Base-by-base conservation (phyloP, 495 filamentous ascomycete species). In the Tuber aestivum region DNA sequence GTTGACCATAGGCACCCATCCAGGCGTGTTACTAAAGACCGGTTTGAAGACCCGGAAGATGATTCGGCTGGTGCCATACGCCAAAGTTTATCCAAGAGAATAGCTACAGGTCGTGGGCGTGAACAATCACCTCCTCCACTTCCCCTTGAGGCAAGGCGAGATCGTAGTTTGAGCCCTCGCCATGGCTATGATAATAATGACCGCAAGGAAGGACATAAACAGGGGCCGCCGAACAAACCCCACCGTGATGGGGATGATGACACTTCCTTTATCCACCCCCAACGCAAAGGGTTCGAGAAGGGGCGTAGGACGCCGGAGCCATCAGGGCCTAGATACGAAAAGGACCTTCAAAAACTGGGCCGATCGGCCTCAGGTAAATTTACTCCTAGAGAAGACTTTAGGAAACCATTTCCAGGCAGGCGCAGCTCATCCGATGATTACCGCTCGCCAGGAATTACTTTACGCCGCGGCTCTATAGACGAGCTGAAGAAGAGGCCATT, bases 361-460 rank as follows among this genome's bases (percentile, higher is more conserved):
- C 73, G 78, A 69, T 48, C 65, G 65, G 41, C 48, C 23, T 71
- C 78, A 48, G 78, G 78, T 16, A 82, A 79, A 41, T 81, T 79
- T 40, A 70, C 73, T 65, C 70, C 80, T 16, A 76, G 75, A 61
- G 80, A 82, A 73, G 80, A 82, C 70, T 82, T 79, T 42, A 78
- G 78, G 41, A 82, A 82, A 61, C 74, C 79, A 37, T 82, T 82
- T 45, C 80, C 65, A 42, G 70, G 70, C 14, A 50, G 77, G 71
- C 78, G 80, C 70, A 74, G 78, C 69, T 77, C 80, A 41, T 79
- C 80, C 38, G 80, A 81, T 78, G 80, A 82, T 42, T 79, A 75
- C 70, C 65, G 75, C 41, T 78, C 77, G 27, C 65, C 77, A 38
- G 77, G 76, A 70, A 79, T 70, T 74, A 72, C 61, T 61, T 73